Percentiles rank a stretch among this genome's conserved stretches.
Conservation (phyloP, 257 asterid genomes). For the Osmanthus fragrans region DNA sequence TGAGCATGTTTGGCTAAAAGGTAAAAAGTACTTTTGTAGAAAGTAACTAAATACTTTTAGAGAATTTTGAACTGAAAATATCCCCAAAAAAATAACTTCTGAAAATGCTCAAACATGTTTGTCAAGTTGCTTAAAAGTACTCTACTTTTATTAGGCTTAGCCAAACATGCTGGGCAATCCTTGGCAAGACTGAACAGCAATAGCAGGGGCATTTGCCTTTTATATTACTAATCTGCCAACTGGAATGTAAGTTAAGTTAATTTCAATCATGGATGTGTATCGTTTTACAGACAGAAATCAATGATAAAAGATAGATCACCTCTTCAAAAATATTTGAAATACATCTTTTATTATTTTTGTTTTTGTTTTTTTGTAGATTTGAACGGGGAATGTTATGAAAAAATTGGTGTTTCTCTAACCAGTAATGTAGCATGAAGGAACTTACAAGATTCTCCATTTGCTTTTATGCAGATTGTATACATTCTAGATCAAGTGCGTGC, state of each 20-base stretch:
- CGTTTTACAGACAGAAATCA: not conserved
- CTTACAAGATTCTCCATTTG: slow-evolving; percentile 12
- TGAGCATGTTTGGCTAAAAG: not conserved
- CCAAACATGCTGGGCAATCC: not conserved
- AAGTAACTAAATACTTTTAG: not conserved
- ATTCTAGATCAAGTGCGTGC: slow-evolving; percentile 99
- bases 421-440: not conserved
- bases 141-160: not conserved
- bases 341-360: not conserved
- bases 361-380: not conserved
- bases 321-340: not conserved
- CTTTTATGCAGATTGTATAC: slow-evolving; percentile 67
- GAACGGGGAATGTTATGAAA: not conserved
- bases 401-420: not conserved
- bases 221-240: not conserved
- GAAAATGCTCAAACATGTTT: not conserved
- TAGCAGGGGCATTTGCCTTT: not conserved
- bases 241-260: not conserved
- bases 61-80: not conserved
- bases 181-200: not conserved
- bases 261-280: not conserved
- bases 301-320: not conserved
- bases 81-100: not conserved
- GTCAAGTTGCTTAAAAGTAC: not conserved
- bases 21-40: not conserved